These are phyloP conservation scores for Penicillium robsamsonii DNA, from an alignment of 495 filamentous ascomycete species.

Conservation along the genomic window DNA sequence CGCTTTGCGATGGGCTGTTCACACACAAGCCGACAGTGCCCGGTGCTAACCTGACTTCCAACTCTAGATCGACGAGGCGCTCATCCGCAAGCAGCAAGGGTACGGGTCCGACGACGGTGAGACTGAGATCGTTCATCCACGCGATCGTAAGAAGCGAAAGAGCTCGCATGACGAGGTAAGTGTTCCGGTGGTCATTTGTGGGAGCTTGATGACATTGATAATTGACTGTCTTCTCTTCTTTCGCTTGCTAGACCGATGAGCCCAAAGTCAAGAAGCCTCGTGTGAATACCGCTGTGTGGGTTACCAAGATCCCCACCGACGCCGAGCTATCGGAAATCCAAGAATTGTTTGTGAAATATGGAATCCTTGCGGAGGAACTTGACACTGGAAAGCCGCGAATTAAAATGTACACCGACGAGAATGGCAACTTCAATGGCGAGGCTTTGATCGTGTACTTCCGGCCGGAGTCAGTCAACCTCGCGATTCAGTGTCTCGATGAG, in stretches of 20 bases:
- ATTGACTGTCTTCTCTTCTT: neutral
- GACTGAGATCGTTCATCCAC: constrained; percentile 49
- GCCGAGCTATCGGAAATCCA: constrained; percentile 75
- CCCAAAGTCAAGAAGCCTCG: constrained; percentile 62
- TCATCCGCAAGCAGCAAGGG: constrained; percentile 75
- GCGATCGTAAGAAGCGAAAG: constrained; percentile 72
- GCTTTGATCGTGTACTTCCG: constrained; percentile 92
- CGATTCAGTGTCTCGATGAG: constrained; percentile 89
- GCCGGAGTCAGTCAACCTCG: constrained; percentile 82
- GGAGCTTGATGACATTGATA: neutral
- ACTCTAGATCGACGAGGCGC: constrained; percentile 68
- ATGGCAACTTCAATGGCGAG: constrained; percentile 88
- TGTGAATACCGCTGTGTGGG: constrained; percentile 87
- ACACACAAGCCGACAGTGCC: constrained; percentile 4
- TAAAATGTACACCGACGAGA: constrained; percentile 84
- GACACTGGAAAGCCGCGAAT: constrained; percentile 82
- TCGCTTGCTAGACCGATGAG: constrained; percentile 26
- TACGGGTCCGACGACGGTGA: constrained; percentile 78
- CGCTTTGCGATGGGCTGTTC: constrained; percentile 1
- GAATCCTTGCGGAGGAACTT: constrained; percentile 91
- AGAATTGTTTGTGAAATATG: constrained; percentile 79
- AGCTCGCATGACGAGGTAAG: constrained; percentile 59
- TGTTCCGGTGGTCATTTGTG: constrained; percentile 1
- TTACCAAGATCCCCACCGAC: constrained; percentile 80
- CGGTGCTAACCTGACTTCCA: constrained; percentile 4